Evolutionary conservation across 352 stramenopile species (phyloP), one percentile per base, ranked within the genome.

Genomic region (Pythium brassicae): DNA sequence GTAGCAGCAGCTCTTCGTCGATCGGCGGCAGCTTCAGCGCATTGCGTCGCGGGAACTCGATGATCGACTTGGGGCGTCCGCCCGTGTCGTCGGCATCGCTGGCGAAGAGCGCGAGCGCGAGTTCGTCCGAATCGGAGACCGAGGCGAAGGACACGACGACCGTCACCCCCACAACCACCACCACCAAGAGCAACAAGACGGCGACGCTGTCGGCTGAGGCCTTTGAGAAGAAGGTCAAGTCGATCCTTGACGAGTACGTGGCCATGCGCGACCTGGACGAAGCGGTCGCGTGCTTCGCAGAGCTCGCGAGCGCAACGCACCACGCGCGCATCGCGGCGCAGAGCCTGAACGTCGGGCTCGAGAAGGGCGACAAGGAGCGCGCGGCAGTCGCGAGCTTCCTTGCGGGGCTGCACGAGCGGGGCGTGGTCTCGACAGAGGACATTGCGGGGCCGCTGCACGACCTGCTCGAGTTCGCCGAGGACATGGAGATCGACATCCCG

Each of bases 161-260:
- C n/a, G n/a, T n/a, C n/a, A n/a, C n/a, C n/a, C n/a, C n/a, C n/a
- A n/a, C n/a, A n/a, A n/a, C n/a, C n/a, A n/a, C n/a, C n/a, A n/a
- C n/a, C n/a, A 25, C 39, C 26, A 46, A 19, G 29, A 47, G 45
- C 22, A 58, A 44, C 34, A 53, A 37, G 29, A 51, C 46, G 45
- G 42, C 43, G 20, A 0, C 55, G n/a, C 52, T 89, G 34, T 75
- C 76, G 0, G 66, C 76, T 5, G 78, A 82, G 4, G 75, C 57
- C 3, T 86, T 91, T 40, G 79, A 86, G 54, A 97, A 97, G 68
- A 84, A 97, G 65, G 65, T 82, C 32, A 92, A 90, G 63, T 71
- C 87, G 20, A 90, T 89, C 55, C 61, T 97, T 11, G 69, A 90
- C 7, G 80, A 95, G 61, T 97, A 83, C 58, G 94, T 95, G 57